Evolutionary conservation across 2,329 filamentous ascomycete species (phyloP).

Genomic region (Fusarium buharicum): DNA sequence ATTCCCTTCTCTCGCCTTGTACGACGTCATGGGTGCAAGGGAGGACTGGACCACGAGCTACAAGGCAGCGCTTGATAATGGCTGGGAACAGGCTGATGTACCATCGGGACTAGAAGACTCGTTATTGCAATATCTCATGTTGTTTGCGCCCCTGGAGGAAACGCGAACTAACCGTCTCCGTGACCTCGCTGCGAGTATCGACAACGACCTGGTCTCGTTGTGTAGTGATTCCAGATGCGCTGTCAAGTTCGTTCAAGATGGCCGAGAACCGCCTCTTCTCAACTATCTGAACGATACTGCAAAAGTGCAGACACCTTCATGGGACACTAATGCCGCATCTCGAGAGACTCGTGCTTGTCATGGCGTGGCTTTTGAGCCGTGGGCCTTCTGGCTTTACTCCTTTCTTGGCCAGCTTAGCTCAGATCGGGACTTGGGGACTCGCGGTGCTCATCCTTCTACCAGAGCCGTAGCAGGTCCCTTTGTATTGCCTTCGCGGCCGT

Average conservation of each 20-base stretch:
- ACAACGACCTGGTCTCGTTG: conserved; percentile 50
- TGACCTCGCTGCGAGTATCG: conserved; percentile 48
- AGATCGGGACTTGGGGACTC: conserved; percentile 49
- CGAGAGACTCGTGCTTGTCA: conserved; percentile 49
- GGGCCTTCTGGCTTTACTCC: conserved; percentile 56
- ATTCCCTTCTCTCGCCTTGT: conserved; percentile 59
- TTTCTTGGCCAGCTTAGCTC: conserved; percentile 53
- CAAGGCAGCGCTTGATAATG: conserved; percentile 41
- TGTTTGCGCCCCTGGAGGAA: conserved; percentile 48
- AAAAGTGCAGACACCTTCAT: conserved; percentile 46
- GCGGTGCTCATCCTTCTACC: conserved; percentile 28
- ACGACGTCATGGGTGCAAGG: conserved; percentile 54
- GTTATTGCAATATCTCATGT: conserved; percentile 50
- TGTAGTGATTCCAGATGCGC: conserved; percentile 49
- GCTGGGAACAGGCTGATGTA: conserved; percentile 50
- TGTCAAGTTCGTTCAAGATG: conserved; percentile 48
- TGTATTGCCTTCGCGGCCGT: conserved; percentile 53
- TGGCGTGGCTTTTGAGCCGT: conserved; percentile 51
- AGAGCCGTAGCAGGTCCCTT: conserved; percentile 52
- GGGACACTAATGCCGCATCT: conserved; percentile 46
- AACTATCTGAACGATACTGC: conserved; percentile 50
- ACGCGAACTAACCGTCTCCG: conserved; percentile 36
- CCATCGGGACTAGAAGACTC: conserved; percentile 47
- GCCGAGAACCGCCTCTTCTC: conserved; percentile 48
- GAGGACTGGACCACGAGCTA: conserved; percentile 51